phyloP scores from a whole-genome alignment of 257 asterid species.

The Forsythia viridissima region DNA sequence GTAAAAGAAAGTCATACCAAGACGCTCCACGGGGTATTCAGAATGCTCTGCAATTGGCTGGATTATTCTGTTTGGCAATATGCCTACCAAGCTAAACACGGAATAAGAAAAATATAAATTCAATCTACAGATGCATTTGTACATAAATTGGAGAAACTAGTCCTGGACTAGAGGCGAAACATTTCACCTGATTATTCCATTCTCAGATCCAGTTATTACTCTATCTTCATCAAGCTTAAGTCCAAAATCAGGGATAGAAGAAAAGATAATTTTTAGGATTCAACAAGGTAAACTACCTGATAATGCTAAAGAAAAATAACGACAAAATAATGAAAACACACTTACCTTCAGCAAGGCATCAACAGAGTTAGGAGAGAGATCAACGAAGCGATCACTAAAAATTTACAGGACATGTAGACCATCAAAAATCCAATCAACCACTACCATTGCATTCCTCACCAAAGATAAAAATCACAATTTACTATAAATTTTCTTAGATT shows the following conservation, averaged over 20 bases:
- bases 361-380: slow-evolving; percentile 78
- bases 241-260: slow-evolving; percentile 14
- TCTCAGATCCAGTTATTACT: slow-evolving; percentile 78
- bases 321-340: slow-evolving; percentile 8
- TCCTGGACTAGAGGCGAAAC: slow-evolving; percentile 1
- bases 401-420: slow-evolving; percentile 17
- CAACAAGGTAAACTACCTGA: slow-evolving; percentile 11
- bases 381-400: slow-evolving; percentile 85
- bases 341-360: slow-evolving; percentile 85
- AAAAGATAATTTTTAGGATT: slow-evolving; percentile 12
- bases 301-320: slow-evolving; percentile 4
- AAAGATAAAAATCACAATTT: slow-evolving; percentile 2
- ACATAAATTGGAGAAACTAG: slow-evolving; percentile 3
- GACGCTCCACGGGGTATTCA: slow-evolving; percentile 81
- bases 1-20: slow-evolving; percentile 53
- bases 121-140: neutral
- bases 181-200: slow-evolving; percentile 79
- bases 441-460: slow-evolving; percentile 6
- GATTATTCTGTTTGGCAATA: slow-evolving; percentile 84
- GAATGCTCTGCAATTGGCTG: slow-evolving; percentile 97
- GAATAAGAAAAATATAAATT: slow-evolving; percentile 17
- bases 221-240: slow-evolving; percentile 91
- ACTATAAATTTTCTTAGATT: neutral
- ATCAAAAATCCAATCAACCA: slow-evolving; percentile 25
- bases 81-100: slow-evolving; percentile 70